A percentile compares a stretch with the other conserved stretches of the same genome.
Evolutionary conservation across 768 basidiomycete genomes (phyloP).

Genomic region (Sporobolomyces pararoseus): DNA sequence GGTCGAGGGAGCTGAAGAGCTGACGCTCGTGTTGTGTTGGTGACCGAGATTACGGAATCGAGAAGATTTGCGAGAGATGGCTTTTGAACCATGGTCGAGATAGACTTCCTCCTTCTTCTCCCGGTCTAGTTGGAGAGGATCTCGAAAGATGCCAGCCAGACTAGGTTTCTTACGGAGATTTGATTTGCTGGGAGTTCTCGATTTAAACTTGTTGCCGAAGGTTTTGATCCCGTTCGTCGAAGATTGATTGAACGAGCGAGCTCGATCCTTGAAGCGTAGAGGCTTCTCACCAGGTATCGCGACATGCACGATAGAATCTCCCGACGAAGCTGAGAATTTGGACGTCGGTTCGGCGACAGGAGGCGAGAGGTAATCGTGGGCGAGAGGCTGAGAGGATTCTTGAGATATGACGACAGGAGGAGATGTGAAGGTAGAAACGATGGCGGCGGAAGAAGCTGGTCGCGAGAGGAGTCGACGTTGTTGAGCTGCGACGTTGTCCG

Average conservation of each 20-base stretch:
- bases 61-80: background rate
- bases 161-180: conserved; percentile 12
- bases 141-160: conserved; percentile 28
- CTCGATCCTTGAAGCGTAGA: conserved; percentile 1
- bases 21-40: conserved; percentile 12
- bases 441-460: background rate
- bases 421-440: background rate
- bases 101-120: background rate
- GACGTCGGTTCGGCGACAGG: conserved; percentile 15
- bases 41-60: background rate
- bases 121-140: background rate
- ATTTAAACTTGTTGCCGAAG: conserved; percentile 3
- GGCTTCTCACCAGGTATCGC: background rate
- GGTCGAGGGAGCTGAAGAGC: conserved; percentile 22
- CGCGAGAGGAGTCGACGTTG: background rate
- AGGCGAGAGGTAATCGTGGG: background rate
- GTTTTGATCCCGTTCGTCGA: conserved; percentile 9
- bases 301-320: conserved; percentile 18
- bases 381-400: background rate
- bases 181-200: conserved; percentile 9
- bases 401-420: too few relatives aligned
- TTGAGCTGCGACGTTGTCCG: background rate
- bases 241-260: conserved; percentile 13
- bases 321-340: conserved; percentile 35
- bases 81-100: too few relatives aligned